phyloP scores from a whole-genome alignment of 192 early-diverging fungal genomes.

The Umbelopsis sp. region DNA sequence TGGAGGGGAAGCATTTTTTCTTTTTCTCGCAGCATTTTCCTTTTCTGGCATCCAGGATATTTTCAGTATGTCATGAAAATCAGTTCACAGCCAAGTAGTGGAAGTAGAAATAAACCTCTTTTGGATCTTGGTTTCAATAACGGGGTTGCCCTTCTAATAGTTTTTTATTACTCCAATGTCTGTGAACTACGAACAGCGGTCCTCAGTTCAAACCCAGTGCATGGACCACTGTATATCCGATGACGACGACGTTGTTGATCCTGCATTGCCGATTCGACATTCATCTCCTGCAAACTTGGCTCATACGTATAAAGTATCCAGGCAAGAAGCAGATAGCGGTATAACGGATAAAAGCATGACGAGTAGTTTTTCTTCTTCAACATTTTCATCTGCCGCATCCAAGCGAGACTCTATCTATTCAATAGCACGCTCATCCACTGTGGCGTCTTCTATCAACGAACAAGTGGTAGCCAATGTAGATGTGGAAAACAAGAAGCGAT shows the following conservation, averaged over 20 bases:
- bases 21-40: neutral
- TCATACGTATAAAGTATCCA: neutral
- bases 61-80: no score
- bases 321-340: neutral
- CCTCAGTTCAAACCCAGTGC: neutral
- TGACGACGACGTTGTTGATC: slow-evolving; percentile 12
- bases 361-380: neutral
- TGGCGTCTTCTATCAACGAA: slow-evolving; percentile 9
- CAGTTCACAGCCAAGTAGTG: neutral
- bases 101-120: neutral
- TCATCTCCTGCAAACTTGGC: neutral
- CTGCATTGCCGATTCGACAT: neutral
- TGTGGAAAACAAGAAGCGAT: neutral
- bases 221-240: neutral
- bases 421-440: slow-evolving; percentile 2
- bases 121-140: neutral
- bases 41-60: neutral
- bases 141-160: neutral
- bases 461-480: neutral
- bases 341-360: neutral
- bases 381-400: neutral
- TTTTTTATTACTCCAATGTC: neutral
- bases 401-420: slow-evolving; percentile 11
- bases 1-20: no score
- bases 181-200: neutral